Percentiles rank a stretch among this genome's conserved stretches.
Evolutionary conservation across 2,329 filamentous ascomycete species (phyloP).

Genomic region (Beauveria caledonica): DNA sequence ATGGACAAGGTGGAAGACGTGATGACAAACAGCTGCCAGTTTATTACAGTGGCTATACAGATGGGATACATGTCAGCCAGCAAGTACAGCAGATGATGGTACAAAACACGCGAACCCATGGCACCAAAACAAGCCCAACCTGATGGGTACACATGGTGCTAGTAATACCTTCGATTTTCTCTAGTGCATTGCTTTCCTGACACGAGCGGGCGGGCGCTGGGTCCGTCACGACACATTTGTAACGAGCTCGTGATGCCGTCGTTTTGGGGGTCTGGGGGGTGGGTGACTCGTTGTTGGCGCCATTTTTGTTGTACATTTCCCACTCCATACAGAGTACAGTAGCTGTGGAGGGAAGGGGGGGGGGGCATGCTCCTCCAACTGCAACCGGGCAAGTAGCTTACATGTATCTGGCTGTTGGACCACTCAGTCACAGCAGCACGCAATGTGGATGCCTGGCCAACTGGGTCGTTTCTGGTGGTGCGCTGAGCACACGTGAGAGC

Average conservation of each 20-base stretch:
- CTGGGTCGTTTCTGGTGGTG: not conserved
- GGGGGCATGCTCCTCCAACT: not conserved
- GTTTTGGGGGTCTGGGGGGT: not conserved
- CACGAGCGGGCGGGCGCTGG: not conserved
- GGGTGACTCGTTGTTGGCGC: not conserved
- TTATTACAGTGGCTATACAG: not conserved
- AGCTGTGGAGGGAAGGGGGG: no score
- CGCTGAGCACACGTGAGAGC: not conserved
- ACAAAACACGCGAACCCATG: not conserved
- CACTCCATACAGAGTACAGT: no score
- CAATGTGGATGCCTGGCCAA: no score
- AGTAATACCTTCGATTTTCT: not conserved
- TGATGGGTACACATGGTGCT: not conserved
- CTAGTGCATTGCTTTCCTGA: not conserved
- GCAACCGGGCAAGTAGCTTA: no score
- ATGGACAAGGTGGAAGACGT: not conserved
- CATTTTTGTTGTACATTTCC: not conserved
- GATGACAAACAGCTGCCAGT: not conserved
- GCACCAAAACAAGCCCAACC: not conserved
- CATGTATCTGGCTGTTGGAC: no score
- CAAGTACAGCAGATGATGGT: not conserved
- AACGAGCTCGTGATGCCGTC: slow-evolving; percentile 4
- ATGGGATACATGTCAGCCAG: not conserved
- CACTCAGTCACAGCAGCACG: no score
- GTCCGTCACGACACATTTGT: slow-evolving; percentile 4